Base-by-base conservation (phyloP, 177 flowering plant species). In the Telopea speciosissima region DNA sequence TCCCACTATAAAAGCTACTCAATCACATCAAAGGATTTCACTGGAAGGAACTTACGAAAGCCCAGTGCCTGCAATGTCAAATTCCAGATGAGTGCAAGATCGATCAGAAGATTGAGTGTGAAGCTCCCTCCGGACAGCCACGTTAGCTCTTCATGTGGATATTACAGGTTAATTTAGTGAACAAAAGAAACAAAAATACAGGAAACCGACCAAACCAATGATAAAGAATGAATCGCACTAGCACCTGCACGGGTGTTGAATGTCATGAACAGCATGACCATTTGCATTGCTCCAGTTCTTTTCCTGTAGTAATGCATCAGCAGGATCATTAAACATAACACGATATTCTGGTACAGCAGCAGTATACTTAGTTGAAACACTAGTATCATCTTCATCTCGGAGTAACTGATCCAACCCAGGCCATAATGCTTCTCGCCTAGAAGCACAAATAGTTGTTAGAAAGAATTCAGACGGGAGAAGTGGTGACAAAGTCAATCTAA, bases 241-340 rank as follows among this genome's bases (percentile, higher is more conserved):
- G 23, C 80, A 95, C 99, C 96, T 86, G 93, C 90, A 89, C 65
- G 99, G 99, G 81, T 95, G 97, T 67, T 90, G 96, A 81, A 89
- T 87, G 83, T 95, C 99, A 80, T 81, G 75, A 52, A 86, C 84
- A 70, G 91, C 72, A 79, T 89, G 89, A 21, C 96, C 98, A 85
- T 92, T 92, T 21, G 83, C 83, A 75, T 72, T 78, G 70, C 78
- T 73, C 85, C 75, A 81, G 70, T 70, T 81, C 70, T 85, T 87
- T 3, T 83, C 86, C 28, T 74, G 78, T 25, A 72, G 13, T 22
- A 71, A 25, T 69, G 81, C 84, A 79, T 84, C 87, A 42, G 71
- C 74, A 62, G 80, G 63, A 40, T 93, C 93, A 76, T 86, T 82
- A 67, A 85, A 76, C 26, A 86, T 90, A 73, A 93, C 93, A 45